Evolutionary conservation across 2,329 filamentous ascomycete species (phyloP), one percentile per base, ranked within the genome.

Genomic region (Fusarium tupiense): DNA sequence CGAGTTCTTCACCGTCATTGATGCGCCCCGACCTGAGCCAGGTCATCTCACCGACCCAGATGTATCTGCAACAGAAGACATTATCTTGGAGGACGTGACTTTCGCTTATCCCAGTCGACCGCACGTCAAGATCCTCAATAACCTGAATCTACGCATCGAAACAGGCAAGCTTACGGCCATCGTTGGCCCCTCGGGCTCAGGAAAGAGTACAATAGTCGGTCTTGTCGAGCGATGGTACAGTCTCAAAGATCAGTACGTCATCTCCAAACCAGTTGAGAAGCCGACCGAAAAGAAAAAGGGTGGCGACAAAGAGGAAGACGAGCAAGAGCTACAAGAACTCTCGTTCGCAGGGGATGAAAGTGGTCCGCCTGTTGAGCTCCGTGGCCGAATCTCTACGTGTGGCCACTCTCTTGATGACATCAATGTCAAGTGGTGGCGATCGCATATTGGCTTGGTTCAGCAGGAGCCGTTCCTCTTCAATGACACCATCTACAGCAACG

Each of bases 191-290:
- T 93, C 91, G 5, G 92, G 93, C 0, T 91, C 88, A 7, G 93
- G 93, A 1, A 95, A 95, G 80, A 93, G 90, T 61, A 94, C 92
- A 0, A 90, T 94, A 22, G 89, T 94, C 1, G 91, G 90, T 0
- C 83, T 95, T 4, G 84, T 94, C 4, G 90, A 94, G 77, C 84
- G 91, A 29, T 94, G 92, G 91, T 94, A 94, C 77, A 88, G 89
- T 5, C 84, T 92, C 3, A 83, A 86, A 37, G 84, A 87, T 8
- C 86, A 90, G 67, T 81, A 86, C 54, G 76, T 85, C 14, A 86
- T 90, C 22, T 85, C 84, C 19, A 87, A 86, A 76, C 82, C 85
- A 8, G 81, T 86, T 46, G 86, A 86, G 69, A 84, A 85, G 83
- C 75, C 83, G 83, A 60, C 80, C 79, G 71, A 84, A 79, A 77